Base-by-base conservation (phyloP, 345 rosid species). In the Camelina sativa region DNA sequence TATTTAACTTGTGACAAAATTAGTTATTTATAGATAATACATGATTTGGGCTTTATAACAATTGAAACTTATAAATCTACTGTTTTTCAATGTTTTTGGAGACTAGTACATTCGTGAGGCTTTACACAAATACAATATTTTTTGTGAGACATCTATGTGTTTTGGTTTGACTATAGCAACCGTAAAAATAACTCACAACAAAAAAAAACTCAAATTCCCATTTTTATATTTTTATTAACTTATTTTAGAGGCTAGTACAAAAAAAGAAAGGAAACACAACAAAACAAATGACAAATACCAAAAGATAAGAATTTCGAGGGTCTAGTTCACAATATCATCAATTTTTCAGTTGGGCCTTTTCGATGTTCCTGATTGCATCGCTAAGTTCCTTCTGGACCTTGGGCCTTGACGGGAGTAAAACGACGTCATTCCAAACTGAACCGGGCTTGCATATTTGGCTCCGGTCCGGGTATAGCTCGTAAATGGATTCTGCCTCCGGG, bases 371-470 rank as follows among this genome's bases (percentile, higher is more conserved):
- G 3, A 91, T 81, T 40, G 70, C 62, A 32, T 61, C 70, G 43
- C 35, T 79, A 17, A 90, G 84, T 70, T 90, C 82, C 30, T 62
- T 71, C 61, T 83, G 91, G 62, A 77, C 2, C 43, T 41, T 12
- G 13, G 84, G 66, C 72, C 97, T 85, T 0, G 82, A 63, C 61
- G 93, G 87, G 0, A 83, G 71, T 38, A 85, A 41, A 6, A 86
- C 84, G 3, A 82, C 53, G 41, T 88, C 89, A 1, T 74, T 80
- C 98, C 97, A 94, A 28, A 84, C 83, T 0, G 96, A 87, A 5
- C 91, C 89, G 3, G 90, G 78, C 67, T 79, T 65, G 50, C 40
- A 32, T 41, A 87, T 60, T 1, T 77, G 73, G 64, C 22, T 82
- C 0, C 85, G 84, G 9, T 86, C 87, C 6, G 73, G 2, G 76